A percentile compares a stretch with the other conserved stretches of the same genome.
Conservation (phyloP, 2,329 filamentous ascomycete species). For the Colletotrichum lupini region DNA sequence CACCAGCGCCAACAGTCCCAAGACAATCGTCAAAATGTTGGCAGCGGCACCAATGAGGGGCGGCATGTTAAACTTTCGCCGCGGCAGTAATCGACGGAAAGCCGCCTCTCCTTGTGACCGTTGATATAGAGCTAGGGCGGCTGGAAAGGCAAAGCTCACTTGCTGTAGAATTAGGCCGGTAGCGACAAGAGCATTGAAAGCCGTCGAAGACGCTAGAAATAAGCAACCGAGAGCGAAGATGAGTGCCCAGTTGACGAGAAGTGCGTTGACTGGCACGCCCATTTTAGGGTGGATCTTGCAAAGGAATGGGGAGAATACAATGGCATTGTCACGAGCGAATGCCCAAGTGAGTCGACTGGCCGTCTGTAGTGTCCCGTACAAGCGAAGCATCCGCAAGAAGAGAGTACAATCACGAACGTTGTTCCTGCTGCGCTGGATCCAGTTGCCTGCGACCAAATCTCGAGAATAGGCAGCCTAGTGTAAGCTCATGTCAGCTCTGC, state of each 20-base stretch:
- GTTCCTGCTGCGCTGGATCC: constrained; percentile 4
- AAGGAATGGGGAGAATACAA: constrained; percentile 10
- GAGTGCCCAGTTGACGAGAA: background rate
- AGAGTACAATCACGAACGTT: background rate
- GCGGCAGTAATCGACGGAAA: background rate
- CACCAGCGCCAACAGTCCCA: constrained; percentile 6
- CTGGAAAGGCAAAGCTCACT: constrained; percentile 25
- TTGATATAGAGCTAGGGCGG: constrained; percentile 10
- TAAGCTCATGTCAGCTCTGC: background rate
- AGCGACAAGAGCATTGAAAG: constrained; percentile 28
- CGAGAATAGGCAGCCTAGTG: constrained; percentile 7
- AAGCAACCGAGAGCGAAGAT: constrained; percentile 15
- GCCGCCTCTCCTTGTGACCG: background rate
- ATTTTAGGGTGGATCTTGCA: background rate
- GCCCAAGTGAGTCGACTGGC: constrained; percentile 30
- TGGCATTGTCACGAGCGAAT: constrained; percentile 27
- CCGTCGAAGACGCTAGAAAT: constrained; percentile 21
- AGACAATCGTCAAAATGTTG: constrained; percentile 10
- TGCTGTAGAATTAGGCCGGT: constrained; percentile 28
- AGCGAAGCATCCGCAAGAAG: constrained; percentile 24
- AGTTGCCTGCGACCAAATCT: constrained; percentile 27
- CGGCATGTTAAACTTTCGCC: constrained; percentile 6
- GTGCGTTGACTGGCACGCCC: constrained; percentile 23
- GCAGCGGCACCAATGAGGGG: background rate
- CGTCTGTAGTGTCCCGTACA: constrained; percentile 21